Conservation (phyloP, 352 stramenopile genomes). For the Peronospora belbahrii region DNA sequence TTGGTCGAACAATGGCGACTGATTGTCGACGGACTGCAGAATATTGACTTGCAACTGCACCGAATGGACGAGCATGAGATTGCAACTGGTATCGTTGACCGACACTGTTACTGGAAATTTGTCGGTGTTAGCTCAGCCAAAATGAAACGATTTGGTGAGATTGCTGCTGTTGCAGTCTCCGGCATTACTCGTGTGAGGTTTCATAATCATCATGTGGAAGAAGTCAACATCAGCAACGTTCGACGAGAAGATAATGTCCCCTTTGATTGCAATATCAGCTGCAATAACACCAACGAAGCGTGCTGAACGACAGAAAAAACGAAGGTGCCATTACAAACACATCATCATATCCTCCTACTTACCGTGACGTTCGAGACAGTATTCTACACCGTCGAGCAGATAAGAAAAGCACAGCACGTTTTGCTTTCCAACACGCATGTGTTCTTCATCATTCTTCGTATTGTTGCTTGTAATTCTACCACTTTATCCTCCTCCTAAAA, state of each 20-base stretch:
- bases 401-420: constrained; percentile 4
- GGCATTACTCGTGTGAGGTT: constrained; percentile 30
- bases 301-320: neutral
- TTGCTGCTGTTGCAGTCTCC: constrained; percentile 12
- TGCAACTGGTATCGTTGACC: constrained; percentile 5
- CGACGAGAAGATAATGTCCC: constrained; percentile 10
- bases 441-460: constrained; percentile 16
- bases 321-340: neutral
- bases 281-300: neutral
- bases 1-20: constrained; percentile 28
- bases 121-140: constrained; percentile 13
- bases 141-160: constrained; percentile 15
- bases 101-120: constrained; percentile 24
- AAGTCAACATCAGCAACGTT: constrained; percentile 7
- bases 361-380: constrained; percentile 2
- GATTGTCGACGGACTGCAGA: constrained; percentile 30
- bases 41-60: constrained; percentile 27
- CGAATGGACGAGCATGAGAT: constrained; percentile 12
- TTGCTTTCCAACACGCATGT: constrained; percentile 2
- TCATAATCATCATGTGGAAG: constrained; percentile 7
- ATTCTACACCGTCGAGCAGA: constrained; percentile 1
- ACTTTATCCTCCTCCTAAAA: constrained; percentile 21
- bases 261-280: constrained; percentile 3
- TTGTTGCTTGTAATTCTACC: constrained; percentile 14
- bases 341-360: neutral